Evolutionary conservation across 768 basidiomycete species (phyloP).

Genomic region (Sporobolomyces phaffii): DNA sequence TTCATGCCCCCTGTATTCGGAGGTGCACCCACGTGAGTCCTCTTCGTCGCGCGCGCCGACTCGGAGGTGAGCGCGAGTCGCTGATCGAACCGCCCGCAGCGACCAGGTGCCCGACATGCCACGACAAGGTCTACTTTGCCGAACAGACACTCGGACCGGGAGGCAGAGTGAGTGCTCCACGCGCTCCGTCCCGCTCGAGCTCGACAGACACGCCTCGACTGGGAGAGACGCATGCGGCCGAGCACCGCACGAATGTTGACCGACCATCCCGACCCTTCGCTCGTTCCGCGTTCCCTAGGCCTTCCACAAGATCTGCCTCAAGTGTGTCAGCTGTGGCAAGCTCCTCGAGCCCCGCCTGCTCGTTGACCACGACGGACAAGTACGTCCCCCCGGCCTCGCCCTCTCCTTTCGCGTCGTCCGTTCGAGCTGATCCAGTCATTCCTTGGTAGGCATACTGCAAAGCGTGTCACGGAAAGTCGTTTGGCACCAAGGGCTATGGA

Average conservation of each 20-base stretch:
- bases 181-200: too few relatives aligned
- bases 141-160: constrained; percentile 88
- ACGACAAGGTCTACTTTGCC: constrained; percentile 65
- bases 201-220: too few relatives aligned
- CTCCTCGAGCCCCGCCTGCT: constrained; percentile 69
- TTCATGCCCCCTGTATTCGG: constrained; percentile 9
- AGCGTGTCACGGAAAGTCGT: constrained; percentile 69
- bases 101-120: constrained; percentile 23
- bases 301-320: constrained; percentile 62
- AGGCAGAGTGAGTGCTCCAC: constrained; percentile 59
- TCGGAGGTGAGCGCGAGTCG: not conserved
- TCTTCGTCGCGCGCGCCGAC: not conserved
- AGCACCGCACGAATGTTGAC: not conserved
- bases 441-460: constrained; percentile 56
- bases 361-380: constrained; percentile 76
- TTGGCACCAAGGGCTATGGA: constrained; percentile 51
- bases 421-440: constrained; percentile 46
- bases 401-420: constrained; percentile 48
- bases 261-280: too few relatives aligned
- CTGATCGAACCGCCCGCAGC: not conserved
- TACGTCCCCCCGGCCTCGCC: constrained; percentile 45
- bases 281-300: constrained; percentile 1
- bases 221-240: too few relatives aligned
- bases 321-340: constrained; percentile 69
- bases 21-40: constrained; percentile 13